Evolutionary conservation across 2,329 filamentous ascomycete species (phyloP), one percentile per base, ranked within the genome.

Genomic region (Knufia fluminis): DNA sequence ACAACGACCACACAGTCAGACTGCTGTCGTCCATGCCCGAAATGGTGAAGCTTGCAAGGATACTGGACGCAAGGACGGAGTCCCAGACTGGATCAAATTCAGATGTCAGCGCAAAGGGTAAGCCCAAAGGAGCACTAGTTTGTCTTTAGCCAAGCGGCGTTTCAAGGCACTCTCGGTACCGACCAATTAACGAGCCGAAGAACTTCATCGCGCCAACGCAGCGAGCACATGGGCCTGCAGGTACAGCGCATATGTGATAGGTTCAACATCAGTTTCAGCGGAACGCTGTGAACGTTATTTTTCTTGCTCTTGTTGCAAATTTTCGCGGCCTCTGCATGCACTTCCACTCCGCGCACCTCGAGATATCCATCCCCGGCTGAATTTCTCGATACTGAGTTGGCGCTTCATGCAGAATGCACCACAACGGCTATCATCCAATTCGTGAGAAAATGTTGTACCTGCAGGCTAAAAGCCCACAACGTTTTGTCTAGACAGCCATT

Each of bases 371-470:
- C 17, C 9, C 33, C 42, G n/a, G n/a, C 26, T 3, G 12, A 14
- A 45, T 19, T 45, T 22, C 42, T 32, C 42, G 7, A 20, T 33
- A 26, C 16, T 33, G 22, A 32, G 7, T 45, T 19, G 24, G n/a
- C 28, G 26, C 42, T 17, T 16, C 23, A 33, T 19, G n/a, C 24
- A 19, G 9, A 9, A 32, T 6, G 26, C 26, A 26, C 23, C 28
- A n/a, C n/a, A 45, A 10, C 16, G 8, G n/a, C 3, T 4, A 24
- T 4, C 14, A 17, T 23, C 26, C 26, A 10, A 45, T 45, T 45
- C 28, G 42, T 45, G 42, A 19, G 22, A 45, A 33, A 45, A 33
- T 19, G 17, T 20, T 45, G 42, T 45, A 17, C 42, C 42, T 45
- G 42, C 42, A 45, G n/a, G 42, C 42, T 36, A 6, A 17, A 36